Conservation (phyloP, 2,329 filamentous ascomycete species). For the Penicillium sp. region DNA sequence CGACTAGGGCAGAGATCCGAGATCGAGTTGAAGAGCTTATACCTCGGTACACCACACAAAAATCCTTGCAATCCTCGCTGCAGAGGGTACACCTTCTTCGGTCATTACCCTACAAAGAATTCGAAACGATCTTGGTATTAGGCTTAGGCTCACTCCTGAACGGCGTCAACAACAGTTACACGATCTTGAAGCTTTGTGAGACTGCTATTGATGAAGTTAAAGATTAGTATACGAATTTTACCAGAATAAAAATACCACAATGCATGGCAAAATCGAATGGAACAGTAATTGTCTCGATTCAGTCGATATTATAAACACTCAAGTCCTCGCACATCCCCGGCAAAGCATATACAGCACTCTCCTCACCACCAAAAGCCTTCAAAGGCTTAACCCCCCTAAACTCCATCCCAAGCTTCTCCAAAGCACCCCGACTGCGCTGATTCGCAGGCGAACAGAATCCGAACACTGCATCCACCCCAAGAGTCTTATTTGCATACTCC, state of each 20-base stretch:
- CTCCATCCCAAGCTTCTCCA: constrained; percentile 26
- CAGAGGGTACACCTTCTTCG: too few relatives aligned
- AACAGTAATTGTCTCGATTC: background rate
- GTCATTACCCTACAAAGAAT: too few relatives aligned
- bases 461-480: constrained; percentile 20
- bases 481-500: constrained; percentile 13
- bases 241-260: too few relatives aligned
- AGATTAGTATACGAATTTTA: background rate
- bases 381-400: constrained; percentile 19
- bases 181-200: too few relatives aligned
- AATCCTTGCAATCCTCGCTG: too few relatives aligned
- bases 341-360: constrained; percentile 19
- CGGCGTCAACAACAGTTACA: too few relatives aligned
- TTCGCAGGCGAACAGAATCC: constrained; percentile 22
- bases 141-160: too few relatives aligned
- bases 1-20: too few relatives aligned
- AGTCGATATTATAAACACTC: constrained; percentile 12
- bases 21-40: too few relatives aligned
- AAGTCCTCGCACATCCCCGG: constrained; percentile 17
- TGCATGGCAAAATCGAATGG: background rate
- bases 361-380: constrained; percentile 15
- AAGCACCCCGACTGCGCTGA: constrained; percentile 17
- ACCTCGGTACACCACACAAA: too few relatives aligned
- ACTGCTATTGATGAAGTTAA: too few relatives aligned
- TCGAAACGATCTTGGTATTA: too few relatives aligned